phyloP scores from a whole-genome alignment of 2,329 filamentous ascomycete species.

The Colletotrichum graminicola region DNA sequence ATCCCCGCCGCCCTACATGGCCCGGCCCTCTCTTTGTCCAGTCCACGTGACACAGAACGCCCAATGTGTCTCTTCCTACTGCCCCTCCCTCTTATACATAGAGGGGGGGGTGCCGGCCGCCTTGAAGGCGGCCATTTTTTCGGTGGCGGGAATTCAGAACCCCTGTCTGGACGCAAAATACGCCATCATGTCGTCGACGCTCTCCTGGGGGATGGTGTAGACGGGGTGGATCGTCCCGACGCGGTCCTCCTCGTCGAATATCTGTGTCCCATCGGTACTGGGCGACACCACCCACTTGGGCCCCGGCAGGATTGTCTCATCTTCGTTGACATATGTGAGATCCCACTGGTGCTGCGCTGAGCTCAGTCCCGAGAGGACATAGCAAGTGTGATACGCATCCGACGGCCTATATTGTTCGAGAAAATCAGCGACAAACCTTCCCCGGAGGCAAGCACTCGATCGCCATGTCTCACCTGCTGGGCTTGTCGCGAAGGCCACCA shows the following conservation, averaged over 20 bases:
- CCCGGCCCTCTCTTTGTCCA: slow-evolving; percentile 1
- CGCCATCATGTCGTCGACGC: slow-evolving; percentile 72
- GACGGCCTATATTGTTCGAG: slow-evolving; percentile 65
- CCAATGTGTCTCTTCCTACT: neutral
- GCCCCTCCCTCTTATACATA: neutral
- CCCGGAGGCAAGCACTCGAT: neutral
- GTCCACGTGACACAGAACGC: slow-evolving; percentile 28
- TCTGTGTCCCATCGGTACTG: slow-evolving; percentile 65
- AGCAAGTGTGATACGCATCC: slow-evolving; percentile 94
- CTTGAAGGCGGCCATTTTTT: slow-evolving; percentile 20
- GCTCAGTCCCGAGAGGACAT: slow-evolving; percentile 88
- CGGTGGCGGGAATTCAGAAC: slow-evolving; percentile 56
- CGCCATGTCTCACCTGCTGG: slow-evolving; percentile 76
- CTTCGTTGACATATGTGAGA: slow-evolving; percentile 50
- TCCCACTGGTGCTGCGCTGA: slow-evolving; percentile 79
- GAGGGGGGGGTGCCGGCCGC: slow-evolving; percentile 28
- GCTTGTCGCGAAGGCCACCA: slow-evolving; percentile 93
- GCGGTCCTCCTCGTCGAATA: slow-evolving; percentile 79
- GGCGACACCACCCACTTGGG: slow-evolving; percentile 63
- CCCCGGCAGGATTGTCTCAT: slow-evolving; percentile 51
- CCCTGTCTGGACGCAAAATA: slow-evolving; percentile 73
- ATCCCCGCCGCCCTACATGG: slow-evolving; percentile 7
- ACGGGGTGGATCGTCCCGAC: slow-evolving; percentile 83
- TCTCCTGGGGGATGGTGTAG: slow-evolving; percentile 82
- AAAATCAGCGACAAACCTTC: slow-evolving; percentile 12